Percentiles rank a stretch among this genome's conserved stretches.
Evolutionary conservation across 2,329 filamentous ascomycete genomes (phyloP).

Genomic region (Penicillium sp.): DNA sequence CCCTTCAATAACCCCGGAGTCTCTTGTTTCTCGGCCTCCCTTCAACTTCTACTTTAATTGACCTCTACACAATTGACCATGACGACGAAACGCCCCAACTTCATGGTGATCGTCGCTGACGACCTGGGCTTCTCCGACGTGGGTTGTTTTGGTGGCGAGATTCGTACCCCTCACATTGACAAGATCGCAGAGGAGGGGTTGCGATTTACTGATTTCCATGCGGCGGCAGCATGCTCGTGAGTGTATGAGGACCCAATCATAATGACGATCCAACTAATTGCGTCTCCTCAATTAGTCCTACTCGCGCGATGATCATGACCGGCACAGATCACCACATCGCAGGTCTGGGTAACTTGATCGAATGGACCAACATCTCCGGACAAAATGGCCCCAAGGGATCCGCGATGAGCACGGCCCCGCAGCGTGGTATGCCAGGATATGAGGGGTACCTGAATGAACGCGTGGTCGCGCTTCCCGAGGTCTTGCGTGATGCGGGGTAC

Average conservation of each 20-base stretch:
- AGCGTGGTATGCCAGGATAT: conserved; percentile 52
- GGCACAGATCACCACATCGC: conserved; percentile 61
- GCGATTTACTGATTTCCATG: conserved; percentile 65
- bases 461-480: conserved; percentile 37
- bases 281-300: conserved; percentile 44
- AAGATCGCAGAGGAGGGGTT: conserved; percentile 53
- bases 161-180: conserved; percentile 61
- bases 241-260: conserved; percentile 6
- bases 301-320: conserved; percentile 66
- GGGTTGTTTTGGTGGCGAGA: conserved; percentile 61
- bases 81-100: conserved; percentile 55
- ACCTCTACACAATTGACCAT: not conserved
- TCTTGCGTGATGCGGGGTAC: conserved; percentile 37
- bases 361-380: conserved; percentile 58
- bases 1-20: not conserved
- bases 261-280: not conserved
- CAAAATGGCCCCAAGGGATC: conserved; percentile 56
- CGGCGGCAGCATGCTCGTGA: conserved; percentile 62
- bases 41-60: not conserved
- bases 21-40: not conserved
- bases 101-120: conserved; percentile 61
- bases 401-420: conserved; percentile 54
- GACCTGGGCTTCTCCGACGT: conserved; percentile 64
- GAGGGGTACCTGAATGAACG: conserved; percentile 38
- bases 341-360: conserved; percentile 59